Base-by-base conservation (phyloP, 192 early-diverging fungal species). In the Obelidium mucronatum region DNA sequence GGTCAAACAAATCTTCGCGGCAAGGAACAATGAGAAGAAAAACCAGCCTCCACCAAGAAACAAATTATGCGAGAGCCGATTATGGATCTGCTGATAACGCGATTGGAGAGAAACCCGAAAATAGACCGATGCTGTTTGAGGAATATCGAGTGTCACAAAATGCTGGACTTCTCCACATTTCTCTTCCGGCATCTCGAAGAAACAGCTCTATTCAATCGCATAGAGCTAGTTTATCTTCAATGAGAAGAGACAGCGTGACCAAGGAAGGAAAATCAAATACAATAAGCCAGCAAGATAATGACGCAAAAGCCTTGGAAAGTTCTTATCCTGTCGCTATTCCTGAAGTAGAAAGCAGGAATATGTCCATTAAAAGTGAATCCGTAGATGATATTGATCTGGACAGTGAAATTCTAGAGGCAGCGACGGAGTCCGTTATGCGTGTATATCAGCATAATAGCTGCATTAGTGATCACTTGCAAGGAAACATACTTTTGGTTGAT, bases 401-500 rank as follows among this genome's bases (percentile, higher is more conserved):
- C n/a, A n/a, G n/a, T n/a, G n/a, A n/a, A n/a, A n/a, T n/a, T n/a
- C n/a, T n/a, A n/a, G n/a, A n/a, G n/a, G n/a, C n/a, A n/a, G n/a
- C n/a, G n/a, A n/a, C n/a, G n/a, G n/a, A n/a, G n/a, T n/a, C n/a
- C n/a, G n/a, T n/a, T n/a, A n/a, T n/a, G n/a, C n/a, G n/a, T n/a
- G n/a, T n/a, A n/a, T n/a, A n/a, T n/a, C n/a, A n/a, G n/a, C n/a
- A n/a, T n/a, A n/a, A n/a, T n/a, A n/a, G n/a, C n/a, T n/a, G 26
- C 26, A 17, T 26, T 22, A 34, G 39, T 64, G 62, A 37, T 40
- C 19, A 40, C 17, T 31, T 52, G 67, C 67, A 68, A 52, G 67
- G 51, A 53, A 31, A 51, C 28, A 52, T 74, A 22, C 61, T 74
- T 5, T n/a, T 74, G 11, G 74, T 65, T 35, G 80, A 80, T 56